A percentile compares a stretch with the other conserved stretches of the same genome.
These are phyloP conservation scores for Umbilicaria muhlenbergii DNA, from an alignment of 495 filamentous ascomycete genomes.

Conservation along the genomic window DNA sequence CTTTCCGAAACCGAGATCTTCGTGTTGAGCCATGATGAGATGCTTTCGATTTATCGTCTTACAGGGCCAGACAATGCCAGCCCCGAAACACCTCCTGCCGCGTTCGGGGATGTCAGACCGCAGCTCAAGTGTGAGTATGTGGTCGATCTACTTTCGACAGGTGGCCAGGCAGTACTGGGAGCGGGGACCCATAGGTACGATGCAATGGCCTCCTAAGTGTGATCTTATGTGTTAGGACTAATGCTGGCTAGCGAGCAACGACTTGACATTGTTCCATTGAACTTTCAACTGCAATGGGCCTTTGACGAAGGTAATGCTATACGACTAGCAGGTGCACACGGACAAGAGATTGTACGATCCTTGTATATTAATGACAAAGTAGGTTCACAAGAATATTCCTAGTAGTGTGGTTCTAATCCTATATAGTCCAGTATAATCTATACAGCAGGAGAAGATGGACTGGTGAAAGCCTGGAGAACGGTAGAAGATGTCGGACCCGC, in stretches of 20 bases:
- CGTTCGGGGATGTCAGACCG: constrained; percentile 64
- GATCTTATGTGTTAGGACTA: constrained; percentile 1
- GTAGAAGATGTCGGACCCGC: constrained; percentile 39
- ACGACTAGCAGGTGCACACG: constrained; percentile 61
- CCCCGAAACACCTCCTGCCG: constrained; percentile 32
- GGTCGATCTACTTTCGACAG: constrained; percentile 46
- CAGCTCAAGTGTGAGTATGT: constrained; percentile 68
- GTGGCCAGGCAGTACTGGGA: constrained; percentile 43
- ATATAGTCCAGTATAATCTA: constrained; percentile 48
- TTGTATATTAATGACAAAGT: constrained; percentile 58
- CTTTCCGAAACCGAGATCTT: constrained; percentile 51
- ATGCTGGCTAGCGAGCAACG: constrained; percentile 35
- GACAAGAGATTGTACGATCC: constrained; percentile 68
- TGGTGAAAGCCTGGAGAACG: constrained; percentile 38
- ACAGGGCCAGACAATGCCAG: constrained; percentile 40
- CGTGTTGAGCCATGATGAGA: constrained; percentile 67
- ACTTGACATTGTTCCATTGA: constrained; percentile 52
- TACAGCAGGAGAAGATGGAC: constrained; percentile 67
- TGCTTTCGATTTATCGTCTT: constrained; percentile 59
- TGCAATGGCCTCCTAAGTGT: not conserved
- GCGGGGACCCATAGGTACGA: constrained; percentile 42
- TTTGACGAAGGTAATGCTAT: constrained; percentile 45
- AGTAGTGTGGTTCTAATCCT: not conserved
- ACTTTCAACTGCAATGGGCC: constrained; percentile 39
- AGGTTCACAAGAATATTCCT: constrained; percentile 8